A percentile compares a stretch with the other conserved stretches of the same genome.
Conservation (phyloP, 768 basidiomycete species). For the Aureoboletus auriporus region DNA sequence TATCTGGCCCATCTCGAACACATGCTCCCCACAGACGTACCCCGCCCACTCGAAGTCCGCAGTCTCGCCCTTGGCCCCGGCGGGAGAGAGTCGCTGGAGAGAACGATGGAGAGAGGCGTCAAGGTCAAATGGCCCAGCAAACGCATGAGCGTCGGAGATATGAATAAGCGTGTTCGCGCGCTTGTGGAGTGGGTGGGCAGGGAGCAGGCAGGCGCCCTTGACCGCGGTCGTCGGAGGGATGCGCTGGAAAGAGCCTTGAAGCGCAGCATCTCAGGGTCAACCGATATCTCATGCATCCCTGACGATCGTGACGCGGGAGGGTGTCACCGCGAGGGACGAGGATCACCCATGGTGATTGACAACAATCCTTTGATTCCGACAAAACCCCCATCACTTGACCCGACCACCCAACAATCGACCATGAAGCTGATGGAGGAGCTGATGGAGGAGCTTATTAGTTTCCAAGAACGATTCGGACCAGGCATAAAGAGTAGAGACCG, state of each 20-base stretch:
- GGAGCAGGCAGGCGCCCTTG: conserved; percentile 73
- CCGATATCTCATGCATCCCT: conserved; percentile 6
- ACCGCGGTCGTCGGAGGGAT: conserved; percentile 64
- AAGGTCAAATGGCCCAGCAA: conserved; percentile 93
- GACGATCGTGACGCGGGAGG: conserved; percentile 14
- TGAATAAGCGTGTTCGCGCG: conserved; percentile 91
- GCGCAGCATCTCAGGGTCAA: conserved; percentile 7
- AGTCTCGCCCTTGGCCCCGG: conserved; percentile 39
- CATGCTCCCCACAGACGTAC: conserved; percentile 74
- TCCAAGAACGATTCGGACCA: conserved; percentile 84
- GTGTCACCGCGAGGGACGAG: conserved; percentile 9
- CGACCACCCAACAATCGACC: conserved; percentile 35
- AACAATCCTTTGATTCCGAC: conserved; percentile 11
- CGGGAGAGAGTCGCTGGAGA: conserved; percentile 53
- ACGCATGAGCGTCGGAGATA: conserved; percentile 93
- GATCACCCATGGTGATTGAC: conserved; percentile 35
- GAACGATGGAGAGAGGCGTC: conserved; percentile 69
- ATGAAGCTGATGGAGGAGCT: conserved; percentile 89
- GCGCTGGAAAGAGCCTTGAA: conserved; percentile 57
- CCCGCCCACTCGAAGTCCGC: conserved; percentile 71
- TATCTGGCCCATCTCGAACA: conserved; percentile 84
- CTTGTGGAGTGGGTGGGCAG: conserved; percentile 93
- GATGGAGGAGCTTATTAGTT: conserved; percentile 83
- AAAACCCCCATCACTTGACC: conserved; percentile 6
- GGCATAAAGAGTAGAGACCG: conserved; percentile 49